Percentiles rank a stretch among this genome's conserved stretches.
Evolutionary conservation across 1,284 basidiomycete species (phyloP).

Genomic region (Pseudozyma hubeiensis): DNA sequence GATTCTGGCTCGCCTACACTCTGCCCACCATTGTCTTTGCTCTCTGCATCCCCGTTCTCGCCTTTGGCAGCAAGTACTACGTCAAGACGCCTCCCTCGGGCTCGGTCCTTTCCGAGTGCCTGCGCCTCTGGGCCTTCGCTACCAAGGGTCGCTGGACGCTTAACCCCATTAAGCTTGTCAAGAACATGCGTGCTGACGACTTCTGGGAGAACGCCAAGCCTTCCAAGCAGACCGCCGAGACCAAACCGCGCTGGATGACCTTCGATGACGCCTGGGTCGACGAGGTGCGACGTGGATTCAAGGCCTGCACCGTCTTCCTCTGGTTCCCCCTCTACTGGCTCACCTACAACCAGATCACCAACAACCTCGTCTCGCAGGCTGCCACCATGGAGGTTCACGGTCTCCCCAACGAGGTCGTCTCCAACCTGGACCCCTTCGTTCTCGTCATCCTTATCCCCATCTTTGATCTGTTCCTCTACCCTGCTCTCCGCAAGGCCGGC

Average conservation of each 20-base stretch:
- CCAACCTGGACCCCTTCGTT: slow-evolving; percentile 80
- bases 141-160: slow-evolving; percentile 67
- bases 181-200: slow-evolving; percentile 72
- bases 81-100: slow-evolving; percentile 78
- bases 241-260: slow-evolving; percentile 70
- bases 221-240: slow-evolving; percentile 69
- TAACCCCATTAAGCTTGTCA: slow-evolving; percentile 64
- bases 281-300: slow-evolving; percentile 82
- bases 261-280: slow-evolving; percentile 77
- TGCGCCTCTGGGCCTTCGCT: slow-evolving; percentile 65
- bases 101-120: slow-evolving; percentile 77
- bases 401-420: slow-evolving; percentile 81
- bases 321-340: slow-evolving; percentile 75
- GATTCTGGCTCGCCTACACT: slow-evolving; percentile 70
- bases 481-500: slow-evolving; percentile 75
- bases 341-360: slow-evolving; percentile 72
- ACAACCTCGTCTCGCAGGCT: slow-evolving; percentile 76
- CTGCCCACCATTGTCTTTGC: slow-evolving; percentile 71
- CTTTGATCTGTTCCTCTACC: slow-evolving; percentile 76
- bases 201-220: slow-evolving; percentile 87
- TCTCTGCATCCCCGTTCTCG: slow-evolving; percentile 77
- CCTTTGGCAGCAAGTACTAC: slow-evolving; percentile 77
- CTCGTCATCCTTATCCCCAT: slow-evolving; percentile 71
- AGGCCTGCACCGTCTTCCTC: slow-evolving; percentile 84
- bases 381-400: slow-evolving; percentile 75